A percentile compares a stretch with the other conserved stretches of the same genome.
These are phyloP conservation scores for Odontarrhena argentea DNA, from an alignment of 345 rosid species.

Conservation along the genomic window DNA sequence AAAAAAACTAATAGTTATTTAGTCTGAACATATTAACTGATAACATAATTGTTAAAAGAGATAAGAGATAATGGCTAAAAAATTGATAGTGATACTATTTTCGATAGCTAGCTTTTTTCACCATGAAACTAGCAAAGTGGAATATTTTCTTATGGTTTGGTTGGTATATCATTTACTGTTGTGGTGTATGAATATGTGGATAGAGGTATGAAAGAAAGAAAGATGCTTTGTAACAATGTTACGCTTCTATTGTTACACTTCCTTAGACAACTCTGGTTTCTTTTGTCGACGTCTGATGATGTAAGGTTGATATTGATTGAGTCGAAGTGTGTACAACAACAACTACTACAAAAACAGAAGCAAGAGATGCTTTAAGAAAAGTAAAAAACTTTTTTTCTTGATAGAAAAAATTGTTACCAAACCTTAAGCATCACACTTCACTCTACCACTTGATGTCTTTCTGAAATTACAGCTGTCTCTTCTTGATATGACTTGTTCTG, in stretches of 20 bases:
- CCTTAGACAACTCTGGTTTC: slow-evolving; percentile 37
- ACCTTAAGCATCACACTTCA: slow-evolving; percentile 43
- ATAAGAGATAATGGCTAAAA: no score
- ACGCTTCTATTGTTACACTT: slow-evolving; percentile 14
- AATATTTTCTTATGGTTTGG: background rate
- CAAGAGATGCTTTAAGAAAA: slow-evolving; percentile 32
- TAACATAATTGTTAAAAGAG: no score
- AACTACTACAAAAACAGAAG: slow-evolving; percentile 39
- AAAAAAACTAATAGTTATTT: no score
- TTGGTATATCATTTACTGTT: no score
- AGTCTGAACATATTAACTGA: no score
- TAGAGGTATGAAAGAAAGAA: slow-evolving; percentile 2
- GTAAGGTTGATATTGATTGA: slow-evolving; percentile 38
- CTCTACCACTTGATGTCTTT: slow-evolving; percentile 43
- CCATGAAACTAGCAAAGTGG: no score
- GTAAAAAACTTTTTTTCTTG: slow-evolving; percentile 3
- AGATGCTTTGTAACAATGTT: slow-evolving; percentile 39
- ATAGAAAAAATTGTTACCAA: background rate
- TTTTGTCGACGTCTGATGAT: slow-evolving; percentile 37
- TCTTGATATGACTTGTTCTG: slow-evolving; percentile 44
- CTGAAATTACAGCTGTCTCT: slow-evolving; percentile 44
- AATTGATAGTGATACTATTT: no score
- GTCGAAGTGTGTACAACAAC: slow-evolving; percentile 33
- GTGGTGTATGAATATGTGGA: no score
- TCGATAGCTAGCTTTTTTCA: no score